These are phyloP conservation scores for Paraphaeosphaeria minitans DNA, from an alignment of 2,329 filamentous ascomycete genomes.

Conservation along the genomic window DNA sequence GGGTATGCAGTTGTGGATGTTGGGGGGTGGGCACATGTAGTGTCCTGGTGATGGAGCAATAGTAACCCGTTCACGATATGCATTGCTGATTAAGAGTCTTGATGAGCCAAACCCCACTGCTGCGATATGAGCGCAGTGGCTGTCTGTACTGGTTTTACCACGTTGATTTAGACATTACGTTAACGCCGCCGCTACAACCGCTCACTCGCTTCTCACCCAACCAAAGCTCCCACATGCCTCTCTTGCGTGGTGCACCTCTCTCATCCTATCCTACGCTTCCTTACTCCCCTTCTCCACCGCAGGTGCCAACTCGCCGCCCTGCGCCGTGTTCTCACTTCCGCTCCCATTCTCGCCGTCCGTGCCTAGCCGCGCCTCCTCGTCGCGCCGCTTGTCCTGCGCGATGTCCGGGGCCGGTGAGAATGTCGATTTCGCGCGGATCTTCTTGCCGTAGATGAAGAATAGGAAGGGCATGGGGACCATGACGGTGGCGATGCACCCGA, in stretches of 20 bases:
- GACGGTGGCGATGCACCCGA: conserved; percentile 51
- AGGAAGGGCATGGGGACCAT: conserved; percentile 52
- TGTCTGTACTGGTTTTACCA: too few relatives aligned
- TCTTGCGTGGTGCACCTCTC: not conserved
- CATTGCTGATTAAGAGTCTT: not conserved
- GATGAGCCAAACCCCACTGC: not conserved
- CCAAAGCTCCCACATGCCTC: too few relatives aligned
- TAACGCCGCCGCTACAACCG: too few relatives aligned
- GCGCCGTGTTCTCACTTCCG: not conserved
- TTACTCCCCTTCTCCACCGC: not conserved
- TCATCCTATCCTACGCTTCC: not conserved
- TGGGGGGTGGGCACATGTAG: conserved; percentile 9
- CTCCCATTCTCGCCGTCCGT: not conserved
- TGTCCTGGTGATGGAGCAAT: not conserved
- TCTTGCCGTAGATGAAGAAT: conserved; percentile 52
- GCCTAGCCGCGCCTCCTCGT: conserved; percentile 38
- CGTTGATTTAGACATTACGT: too few relatives aligned
- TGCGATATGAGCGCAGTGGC: too few relatives aligned
- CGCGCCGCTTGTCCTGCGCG: conserved; percentile 38
- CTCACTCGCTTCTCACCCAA: too few relatives aligned
- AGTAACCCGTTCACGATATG: not conserved
- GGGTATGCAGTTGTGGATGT: conserved; percentile 38
- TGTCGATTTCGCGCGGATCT: conserved; percentile 49
- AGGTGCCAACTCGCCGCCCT: not conserved
- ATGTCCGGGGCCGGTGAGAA: conserved; percentile 52